Conservation (phyloP, 306 rosid genomes). For the Prunus dulcis region DNA sequence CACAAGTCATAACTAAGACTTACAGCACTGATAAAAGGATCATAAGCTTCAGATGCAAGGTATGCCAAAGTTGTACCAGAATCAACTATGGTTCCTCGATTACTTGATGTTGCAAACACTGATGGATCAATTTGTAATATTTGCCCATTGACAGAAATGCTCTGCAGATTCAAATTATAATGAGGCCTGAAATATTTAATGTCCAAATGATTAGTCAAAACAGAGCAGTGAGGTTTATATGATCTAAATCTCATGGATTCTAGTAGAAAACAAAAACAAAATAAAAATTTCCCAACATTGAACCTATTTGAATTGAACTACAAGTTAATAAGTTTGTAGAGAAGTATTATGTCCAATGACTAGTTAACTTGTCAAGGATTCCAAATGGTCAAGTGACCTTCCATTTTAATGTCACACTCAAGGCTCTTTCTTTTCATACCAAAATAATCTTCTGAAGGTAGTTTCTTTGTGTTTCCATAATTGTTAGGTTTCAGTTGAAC, state of each 20-base stretch:
- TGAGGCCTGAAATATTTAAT: slow-evolving; percentile 75
- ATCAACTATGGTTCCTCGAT: slow-evolving; percentile 83
- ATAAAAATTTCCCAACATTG: neutral
- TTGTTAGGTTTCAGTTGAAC: neutral
- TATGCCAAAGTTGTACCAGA: slow-evolving; percentile 98
- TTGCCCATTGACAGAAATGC: slow-evolving; percentile 88
- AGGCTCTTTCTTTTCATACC: neutral
- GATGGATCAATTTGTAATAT: slow-evolving; percentile 51
- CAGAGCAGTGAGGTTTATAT: slow-evolving; percentile 1
- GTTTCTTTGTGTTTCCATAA: neutral
- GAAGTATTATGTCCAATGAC: neutral
- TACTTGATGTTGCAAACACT: slow-evolving; percentile 77
- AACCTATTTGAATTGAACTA: neutral
- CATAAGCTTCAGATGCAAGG: slow-evolving; percentile 86
- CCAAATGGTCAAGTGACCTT: neutral
- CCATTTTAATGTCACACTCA: neutral
- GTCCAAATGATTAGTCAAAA: slow-evolving; percentile 15
- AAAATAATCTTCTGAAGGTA: neutral
- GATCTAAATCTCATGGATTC: slow-evolving; percentile 3
- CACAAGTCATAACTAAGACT: slow-evolving; percentile 38
- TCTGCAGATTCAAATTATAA: slow-evolving; percentile 81
- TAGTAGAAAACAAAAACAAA: neutral
- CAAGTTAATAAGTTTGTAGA: neutral
- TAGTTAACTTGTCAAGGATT: neutral
- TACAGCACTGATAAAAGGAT: slow-evolving; percentile 80